These are phyloP conservation scores for Plantago coronopus DNA, from an alignment of 305 asterid genomes.

Conservation along the genomic window DNA sequence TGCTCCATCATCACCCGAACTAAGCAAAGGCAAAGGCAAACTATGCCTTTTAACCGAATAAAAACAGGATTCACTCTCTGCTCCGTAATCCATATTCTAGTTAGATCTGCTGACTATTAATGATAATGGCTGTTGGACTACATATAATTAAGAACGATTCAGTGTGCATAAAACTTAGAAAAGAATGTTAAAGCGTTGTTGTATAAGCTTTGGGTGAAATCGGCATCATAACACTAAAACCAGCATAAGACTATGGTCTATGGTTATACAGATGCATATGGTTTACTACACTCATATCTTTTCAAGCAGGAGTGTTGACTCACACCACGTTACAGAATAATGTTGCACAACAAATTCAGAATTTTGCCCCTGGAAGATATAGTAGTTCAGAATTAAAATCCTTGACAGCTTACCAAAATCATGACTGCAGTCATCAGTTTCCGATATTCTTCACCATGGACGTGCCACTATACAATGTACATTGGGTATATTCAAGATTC, in stretches of 20 bases:
- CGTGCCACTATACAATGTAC: not conserved
- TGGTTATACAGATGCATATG: too few species aligned
- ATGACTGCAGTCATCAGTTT: slow-evolving; percentile 3
- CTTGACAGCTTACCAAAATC: slow-evolving; percentile 26
- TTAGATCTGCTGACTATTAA: not conserved
- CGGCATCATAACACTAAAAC: too few species aligned
- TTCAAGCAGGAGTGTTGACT: not conserved
- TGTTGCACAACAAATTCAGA: not conserved
- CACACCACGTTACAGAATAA: not conserved
- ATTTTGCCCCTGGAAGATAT: not conserved
- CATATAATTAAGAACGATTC: too few species aligned
- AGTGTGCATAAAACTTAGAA: too few species aligned
- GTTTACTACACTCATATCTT: not conserved
- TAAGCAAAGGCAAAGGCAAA: too few species aligned
- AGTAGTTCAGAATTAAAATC: not conserved
- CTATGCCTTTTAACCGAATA: not conserved
- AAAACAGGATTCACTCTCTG: not conserved
- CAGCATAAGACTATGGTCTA: too few species aligned
- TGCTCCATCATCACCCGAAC: not conserved
- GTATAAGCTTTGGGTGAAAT: too few species aligned
- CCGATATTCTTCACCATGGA: not conserved
- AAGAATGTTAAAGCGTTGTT: too few species aligned
- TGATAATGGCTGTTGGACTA: not conserved
- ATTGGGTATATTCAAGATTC: slow-evolving; percentile 1
- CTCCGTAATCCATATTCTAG: too few species aligned